These are phyloP conservation scores for Umbelopsis vinacea DNA, from an alignment of 192 early-diverging fungal genomes.

Conservation along the genomic window DNA sequence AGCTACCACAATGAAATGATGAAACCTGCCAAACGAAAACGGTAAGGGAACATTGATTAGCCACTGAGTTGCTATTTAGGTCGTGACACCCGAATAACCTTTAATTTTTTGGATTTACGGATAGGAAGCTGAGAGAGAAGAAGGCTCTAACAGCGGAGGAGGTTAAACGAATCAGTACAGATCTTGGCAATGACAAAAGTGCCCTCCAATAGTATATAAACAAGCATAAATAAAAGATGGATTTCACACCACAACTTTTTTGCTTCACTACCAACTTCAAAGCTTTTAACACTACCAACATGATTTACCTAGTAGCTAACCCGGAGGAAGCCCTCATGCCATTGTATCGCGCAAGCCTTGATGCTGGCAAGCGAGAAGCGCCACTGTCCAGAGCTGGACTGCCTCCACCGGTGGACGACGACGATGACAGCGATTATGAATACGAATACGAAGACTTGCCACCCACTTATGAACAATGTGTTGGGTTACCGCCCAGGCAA, in stretches of 20 bases:
- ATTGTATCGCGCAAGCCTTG: not conserved
- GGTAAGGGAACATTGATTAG: constrained; percentile 2
- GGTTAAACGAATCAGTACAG: constrained; percentile 8
- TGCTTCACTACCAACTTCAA: not conserved
- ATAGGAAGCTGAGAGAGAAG: not conserved
- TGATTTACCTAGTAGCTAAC: not conserved
- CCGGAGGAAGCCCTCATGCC: not conserved
- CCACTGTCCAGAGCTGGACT: not conserved
- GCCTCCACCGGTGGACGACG: not conserved
- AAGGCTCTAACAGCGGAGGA: constrained; percentile 15
- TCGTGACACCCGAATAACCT: not conserved
- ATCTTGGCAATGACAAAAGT: constrained; percentile 18
- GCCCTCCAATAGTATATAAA: not conserved
- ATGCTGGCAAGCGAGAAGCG: not conserved
- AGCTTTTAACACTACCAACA: not conserved
- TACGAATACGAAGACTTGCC: not conserved
- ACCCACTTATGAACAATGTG: not conserved
- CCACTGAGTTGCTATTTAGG: not conserved
- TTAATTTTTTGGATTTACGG: not conserved
- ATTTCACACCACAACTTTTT: not conserved
- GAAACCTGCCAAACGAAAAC: constrained; percentile 9
- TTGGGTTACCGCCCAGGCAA: not conserved
- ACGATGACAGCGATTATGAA: constrained; percentile 3
- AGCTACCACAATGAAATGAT: constrained; percentile 1
- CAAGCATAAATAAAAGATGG: not conserved